These are phyloP conservation scores for Biancaea sappan DNA, from an alignment of 306 rosid genomes.

Conservation along the genomic window DNA sequence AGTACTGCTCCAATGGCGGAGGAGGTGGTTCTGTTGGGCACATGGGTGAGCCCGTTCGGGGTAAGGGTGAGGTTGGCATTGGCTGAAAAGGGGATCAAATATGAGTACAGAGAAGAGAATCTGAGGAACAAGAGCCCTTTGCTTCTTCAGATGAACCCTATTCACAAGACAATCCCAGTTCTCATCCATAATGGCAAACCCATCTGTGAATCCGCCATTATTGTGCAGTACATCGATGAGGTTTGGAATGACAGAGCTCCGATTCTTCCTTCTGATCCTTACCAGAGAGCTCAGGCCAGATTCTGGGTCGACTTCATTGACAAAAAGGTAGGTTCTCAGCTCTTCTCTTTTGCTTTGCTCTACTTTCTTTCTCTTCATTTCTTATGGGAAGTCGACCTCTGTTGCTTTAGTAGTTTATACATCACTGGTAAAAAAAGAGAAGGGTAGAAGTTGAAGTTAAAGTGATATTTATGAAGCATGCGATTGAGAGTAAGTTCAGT, in stretches of 20 bases:
- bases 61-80: conserved; percentile 44
- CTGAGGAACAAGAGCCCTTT: conserved; percentile 28
- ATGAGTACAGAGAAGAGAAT: conserved; percentile 43
- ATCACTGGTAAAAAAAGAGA: too few relatives aligned
- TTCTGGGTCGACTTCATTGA: conserved; percentile 47
- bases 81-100: conserved; percentile 45
- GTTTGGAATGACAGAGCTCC: conserved; percentile 36
- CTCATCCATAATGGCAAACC: conserved; percentile 49
- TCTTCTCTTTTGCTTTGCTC: not conserved
- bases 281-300: conserved; percentile 47
- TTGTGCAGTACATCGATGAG: conserved; percentile 40
- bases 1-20: too few relatives aligned
- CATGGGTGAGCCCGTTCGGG: conserved; percentile 40
- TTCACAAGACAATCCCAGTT: conserved; percentile 61
- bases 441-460: too few relatives aligned
- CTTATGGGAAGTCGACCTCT: too few relatives aligned
- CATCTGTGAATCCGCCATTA: conserved; percentile 40
- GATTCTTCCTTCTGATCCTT: conserved; percentile 34
- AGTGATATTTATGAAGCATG: too few relatives aligned
- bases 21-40: conserved; percentile 45
- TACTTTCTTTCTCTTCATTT: not conserved
- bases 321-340: conserved; percentile 15
- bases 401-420: not conserved
- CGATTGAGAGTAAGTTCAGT: too few relatives aligned
- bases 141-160: conserved; percentile 51